Evolutionary conservation across 768 basidiomycete genomes (phyloP), one percentile per base, ranked within the genome.

Genomic region (Kwoniella europaea): DNA sequence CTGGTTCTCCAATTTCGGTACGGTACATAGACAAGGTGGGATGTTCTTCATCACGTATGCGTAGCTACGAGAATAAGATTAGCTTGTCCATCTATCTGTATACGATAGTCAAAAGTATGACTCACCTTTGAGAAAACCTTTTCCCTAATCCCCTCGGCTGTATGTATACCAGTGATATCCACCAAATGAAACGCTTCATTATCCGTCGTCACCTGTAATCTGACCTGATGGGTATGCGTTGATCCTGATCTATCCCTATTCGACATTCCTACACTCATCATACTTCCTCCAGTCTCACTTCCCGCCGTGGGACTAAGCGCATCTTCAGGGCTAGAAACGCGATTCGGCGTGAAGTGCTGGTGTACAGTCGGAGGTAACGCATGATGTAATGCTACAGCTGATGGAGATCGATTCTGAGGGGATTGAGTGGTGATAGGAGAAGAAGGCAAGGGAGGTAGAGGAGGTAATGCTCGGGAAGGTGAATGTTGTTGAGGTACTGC

Each of bases 1-100:
- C 91, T 73, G 86, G 90, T 29, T 88, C 87, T 69, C 91, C 92
- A 76, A 97, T 91, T 83, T 92, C 91, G 0, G 94, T 96, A 71
- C 90, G 91, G 85, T 92, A 94, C 65, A 98, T 91, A 27, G 90
- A 88, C 80, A 90, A 90, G 35, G 87, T 88, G 9, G 86, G 82
- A 79, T 91, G 90, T 67, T 96, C 92, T 69, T 95, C 94, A 77
- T 93, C 92, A 46, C 87, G 86, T 54, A 98, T 82, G 13, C 81
- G 81, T 18, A 84, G 69, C 80, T 84, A 64, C 5, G 15, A 24
- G 10, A 10, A 20, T 15, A 43, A 7, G 41, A n/a, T 43, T 63
- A 58, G 66, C 65, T 59, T 4, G 10, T 16, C 18, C 0, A 2
- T 62, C 20, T 53, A 20, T 10, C 16, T 20, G 18, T 24, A 16